These are phyloP conservation scores for Isabelozyma gotoi DNA, from an alignment of 805 yeast species.

Conservation along the genomic window DNA sequence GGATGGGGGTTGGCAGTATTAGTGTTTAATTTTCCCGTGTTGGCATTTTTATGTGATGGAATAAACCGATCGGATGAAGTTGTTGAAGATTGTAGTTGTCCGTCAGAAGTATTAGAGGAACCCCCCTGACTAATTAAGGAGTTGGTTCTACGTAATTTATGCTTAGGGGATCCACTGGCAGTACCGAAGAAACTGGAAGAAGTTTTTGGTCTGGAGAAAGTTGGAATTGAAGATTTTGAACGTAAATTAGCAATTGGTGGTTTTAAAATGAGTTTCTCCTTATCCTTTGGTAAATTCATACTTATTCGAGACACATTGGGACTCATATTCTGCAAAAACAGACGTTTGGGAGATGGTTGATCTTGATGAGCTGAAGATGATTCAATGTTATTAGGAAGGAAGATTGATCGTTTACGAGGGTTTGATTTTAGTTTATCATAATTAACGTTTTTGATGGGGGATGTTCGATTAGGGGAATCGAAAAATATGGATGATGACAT, in stretches of 20 bases:
- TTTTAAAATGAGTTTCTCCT: background rate
- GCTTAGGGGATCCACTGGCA: slow-evolving; percentile 18
- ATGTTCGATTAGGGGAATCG: slow-evolving; percentile 7
- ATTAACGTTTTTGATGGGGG: slow-evolving; percentile 4
- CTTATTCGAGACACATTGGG: slow-evolving; percentile 32
- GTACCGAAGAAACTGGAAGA: slow-evolving; percentile 4
- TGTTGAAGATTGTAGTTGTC: slow-evolving; percentile 20
- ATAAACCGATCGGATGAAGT: slow-evolving; percentile 41
- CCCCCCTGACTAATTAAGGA: slow-evolving; percentile 28
- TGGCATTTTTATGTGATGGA: slow-evolving; percentile 42
- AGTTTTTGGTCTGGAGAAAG: slow-evolving; percentile 9
- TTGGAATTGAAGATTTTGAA: slow-evolving; percentile 23
- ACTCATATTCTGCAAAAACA: slow-evolving; percentile 32
- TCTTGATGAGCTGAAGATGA: background rate
- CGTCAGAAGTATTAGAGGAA: slow-evolving; percentile 26
- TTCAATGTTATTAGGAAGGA: background rate
- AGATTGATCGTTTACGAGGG: slow-evolving; percentile 1
- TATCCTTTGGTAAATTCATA: slow-evolving; percentile 16
- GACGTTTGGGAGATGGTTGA: slow-evolving; percentile 22
- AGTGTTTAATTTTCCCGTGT: slow-evolving; percentile 37
- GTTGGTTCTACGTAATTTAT: slow-evolving; percentile 31
- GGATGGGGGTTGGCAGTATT: slow-evolving; percentile 37
- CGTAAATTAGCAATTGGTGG: slow-evolving; percentile 22
- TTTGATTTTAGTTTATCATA: background rate
- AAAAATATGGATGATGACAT: slow-evolving; percentile 7